Evolutionary conservation across 495 filamentous ascomycete species (phyloP), one percentile per base, ranked within the genome.

Genomic region (Trichoderma asperelloides): DNA sequence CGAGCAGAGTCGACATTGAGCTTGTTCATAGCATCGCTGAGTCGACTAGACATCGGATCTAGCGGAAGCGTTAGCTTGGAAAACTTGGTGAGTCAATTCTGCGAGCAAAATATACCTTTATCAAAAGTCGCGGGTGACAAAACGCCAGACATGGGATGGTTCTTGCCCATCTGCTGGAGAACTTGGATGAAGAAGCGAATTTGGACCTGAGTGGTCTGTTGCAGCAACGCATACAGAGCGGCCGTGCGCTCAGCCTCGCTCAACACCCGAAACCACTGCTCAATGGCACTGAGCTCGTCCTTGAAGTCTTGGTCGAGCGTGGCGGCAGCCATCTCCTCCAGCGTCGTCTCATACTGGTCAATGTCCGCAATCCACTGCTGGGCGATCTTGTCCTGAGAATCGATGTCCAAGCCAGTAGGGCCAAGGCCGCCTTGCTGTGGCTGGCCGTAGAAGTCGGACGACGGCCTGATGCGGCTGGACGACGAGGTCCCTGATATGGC

Each of bases 121-220:
- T 98, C 95, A 79, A 97, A 96, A 72, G 93, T 97, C 37, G 96
- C 91, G 13, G 95, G 95, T 25, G 95, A 98, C 43, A 98, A 82
- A 39, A 98, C 88, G 62, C 93, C 92, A 51, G 96, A 96, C 91
- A 98, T 96, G 28, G 95, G 95, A 77, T 98, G 95, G 70, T 87
- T 92, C 80, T 96, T 96, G 40, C 93, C 90, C 96, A 98, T 98
- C 76, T 98, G 94, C 81, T 98, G 92, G 72, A 98, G 79, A 40
- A 98, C 95, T 78, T 96, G 93, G 71, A 97, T 98, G 80, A 98
- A 98, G 82, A 98, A 98, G 63, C 96, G 89, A 69, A 97, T 97
- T 79, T 98, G 95, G 65, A 98, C 94, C 78, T 98, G 96, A 5
- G 95, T 98, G 8, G 95, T 97, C 79, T 98, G 95, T 83, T 98